Evolutionary conservation across 805 yeast genomes (phyloP).

Genomic region (Starmera caribaea): DNA sequence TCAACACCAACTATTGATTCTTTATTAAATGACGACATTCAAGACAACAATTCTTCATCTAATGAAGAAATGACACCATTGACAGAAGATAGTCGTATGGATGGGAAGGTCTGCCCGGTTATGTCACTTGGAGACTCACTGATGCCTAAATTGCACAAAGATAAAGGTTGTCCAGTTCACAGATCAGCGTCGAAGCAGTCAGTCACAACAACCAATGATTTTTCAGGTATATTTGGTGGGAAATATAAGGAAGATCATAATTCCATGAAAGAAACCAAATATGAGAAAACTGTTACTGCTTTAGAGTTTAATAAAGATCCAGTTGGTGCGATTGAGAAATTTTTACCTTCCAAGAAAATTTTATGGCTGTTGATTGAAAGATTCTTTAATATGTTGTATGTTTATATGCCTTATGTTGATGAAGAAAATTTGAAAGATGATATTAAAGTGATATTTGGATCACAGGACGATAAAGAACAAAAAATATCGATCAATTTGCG

Average conservation of each 20-base stretch:
- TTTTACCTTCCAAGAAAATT: constrained; percentile 44
- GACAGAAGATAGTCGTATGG: neutral
- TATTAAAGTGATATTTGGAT: constrained; percentile 36
- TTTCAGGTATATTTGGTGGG: neutral
- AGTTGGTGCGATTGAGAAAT: constrained; percentile 25
- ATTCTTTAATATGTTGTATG: constrained; percentile 50
- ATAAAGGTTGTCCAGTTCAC: neutral
- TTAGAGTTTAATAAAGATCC: constrained; percentile 20
- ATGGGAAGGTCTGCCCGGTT: neutral
- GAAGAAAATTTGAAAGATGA: constrained; percentile 39
- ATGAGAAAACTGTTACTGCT: constrained; percentile 4
- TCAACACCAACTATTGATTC: no score
- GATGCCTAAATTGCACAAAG: neutral
- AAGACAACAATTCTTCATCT: no score
- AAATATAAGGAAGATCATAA: neutral
- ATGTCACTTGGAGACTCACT: neutral
- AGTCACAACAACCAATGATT: neutral
- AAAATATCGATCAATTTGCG: constrained; percentile 21
- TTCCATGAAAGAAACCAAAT: neutral
- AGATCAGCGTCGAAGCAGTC: neutral
- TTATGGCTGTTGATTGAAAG: constrained; percentile 48
- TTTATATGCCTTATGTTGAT: constrained; percentile 59
- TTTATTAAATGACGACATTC: no score
- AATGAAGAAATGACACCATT: neutral
- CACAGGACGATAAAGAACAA: constrained; percentile 20